Conservation (phyloP, 225 moss, liverwort and hornwort genomes). For the Pleurozium schreberi region DNA sequence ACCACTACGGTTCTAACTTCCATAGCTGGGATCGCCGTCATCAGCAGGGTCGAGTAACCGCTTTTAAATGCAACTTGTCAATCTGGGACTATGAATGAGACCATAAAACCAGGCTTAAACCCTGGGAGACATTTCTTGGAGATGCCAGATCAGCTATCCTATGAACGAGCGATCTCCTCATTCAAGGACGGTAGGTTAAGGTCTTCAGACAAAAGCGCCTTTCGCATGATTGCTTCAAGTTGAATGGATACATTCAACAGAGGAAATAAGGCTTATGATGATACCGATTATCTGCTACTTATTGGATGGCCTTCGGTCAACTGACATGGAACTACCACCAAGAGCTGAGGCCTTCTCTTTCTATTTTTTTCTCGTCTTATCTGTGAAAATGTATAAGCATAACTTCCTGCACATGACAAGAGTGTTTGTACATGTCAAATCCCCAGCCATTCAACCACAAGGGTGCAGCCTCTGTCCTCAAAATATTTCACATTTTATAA, state of each 20-base stretch:
- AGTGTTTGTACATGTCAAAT: background rate
- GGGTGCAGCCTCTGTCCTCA: background rate
- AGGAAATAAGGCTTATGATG: slow-evolving; percentile 17
- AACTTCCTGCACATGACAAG: too few relatives aligned
- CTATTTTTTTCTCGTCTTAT: fast-evolving
- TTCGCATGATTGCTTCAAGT: background rate
- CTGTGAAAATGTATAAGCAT: background rate
- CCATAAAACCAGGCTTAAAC: background rate
- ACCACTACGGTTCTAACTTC: background rate
- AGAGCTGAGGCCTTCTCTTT: slow-evolving; percentile 12
- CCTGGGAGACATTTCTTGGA: background rate
- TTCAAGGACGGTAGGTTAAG: background rate
- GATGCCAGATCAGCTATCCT: background rate
- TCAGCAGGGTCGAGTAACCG: background rate
- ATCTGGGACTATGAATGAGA: background rate
- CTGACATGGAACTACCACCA: slow-evolving; percentile 36
- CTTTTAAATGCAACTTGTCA: background rate
- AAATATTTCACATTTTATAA: background rate
- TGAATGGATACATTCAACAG: background rate
- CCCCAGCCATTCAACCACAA: fast-evolving
- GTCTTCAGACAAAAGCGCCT: background rate
- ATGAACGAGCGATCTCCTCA: background rate
- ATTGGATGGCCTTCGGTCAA: slow-evolving; percentile 18
- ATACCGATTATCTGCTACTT: background rate
- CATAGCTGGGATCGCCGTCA: background rate